phyloP scores from a whole-genome alignment of 116 monocot species.

The Trichopus zeylanicus region DNA sequence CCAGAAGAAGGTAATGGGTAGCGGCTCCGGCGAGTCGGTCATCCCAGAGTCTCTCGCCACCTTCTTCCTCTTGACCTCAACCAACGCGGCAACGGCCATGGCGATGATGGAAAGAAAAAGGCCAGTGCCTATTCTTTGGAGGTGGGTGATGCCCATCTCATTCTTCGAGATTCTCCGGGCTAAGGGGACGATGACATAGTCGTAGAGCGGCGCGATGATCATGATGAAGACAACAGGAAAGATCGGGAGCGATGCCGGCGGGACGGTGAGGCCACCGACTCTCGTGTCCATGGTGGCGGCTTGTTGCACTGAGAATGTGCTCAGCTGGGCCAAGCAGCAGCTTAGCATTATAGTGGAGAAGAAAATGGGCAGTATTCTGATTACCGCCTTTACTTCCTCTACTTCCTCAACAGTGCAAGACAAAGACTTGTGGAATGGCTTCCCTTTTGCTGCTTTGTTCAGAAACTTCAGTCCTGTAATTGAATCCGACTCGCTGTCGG shows the following conservation, averaged over 20 bases:
- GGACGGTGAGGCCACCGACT: conserved; percentile 49
- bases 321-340: conserved; percentile 79
- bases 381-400: conserved; percentile 57
- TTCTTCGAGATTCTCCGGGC: conserved; percentile 34
- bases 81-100: conserved; percentile 59
- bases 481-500: neutral
- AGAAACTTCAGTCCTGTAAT: conserved; percentile 29
- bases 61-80: conserved; percentile 54
- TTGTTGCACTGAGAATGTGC: conserved; percentile 79
- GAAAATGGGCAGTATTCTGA: conserved; percentile 64
- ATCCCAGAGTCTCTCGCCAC: conserved; percentile 21
- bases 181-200: conserved; percentile 63
- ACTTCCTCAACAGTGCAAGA: conserved; percentile 38
- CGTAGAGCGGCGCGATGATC: conserved; percentile 65
- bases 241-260: conserved; percentile 67
- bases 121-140: conserved; percentile 65
- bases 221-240: conserved; percentile 77
- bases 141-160: conserved; percentile 58
- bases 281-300: conserved; percentile 75
- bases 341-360: conserved; percentile 70
- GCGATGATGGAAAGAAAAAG: conserved; percentile 58
- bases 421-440: conserved; percentile 15
- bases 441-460: conserved; percentile 37
- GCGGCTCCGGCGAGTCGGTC: conserved; percentile 15
- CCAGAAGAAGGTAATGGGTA: conserved; percentile 80